Evolutionary conservation across 805 yeast genomes (phyloP).

Genomic region (Yarrowia divulgata): DNA sequence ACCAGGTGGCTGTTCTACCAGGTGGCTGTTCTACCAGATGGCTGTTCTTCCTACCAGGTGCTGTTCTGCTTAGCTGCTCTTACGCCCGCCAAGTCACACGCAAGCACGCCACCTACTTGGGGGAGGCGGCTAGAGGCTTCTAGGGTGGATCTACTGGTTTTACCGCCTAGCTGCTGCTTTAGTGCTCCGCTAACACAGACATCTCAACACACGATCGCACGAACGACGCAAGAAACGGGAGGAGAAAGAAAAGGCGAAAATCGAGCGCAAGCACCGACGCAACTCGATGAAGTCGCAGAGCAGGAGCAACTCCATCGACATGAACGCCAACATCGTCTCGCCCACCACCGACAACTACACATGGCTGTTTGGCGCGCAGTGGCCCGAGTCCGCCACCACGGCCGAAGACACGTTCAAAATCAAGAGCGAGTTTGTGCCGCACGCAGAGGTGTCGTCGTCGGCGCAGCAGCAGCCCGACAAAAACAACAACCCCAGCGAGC

Average conservation of each 20-base stretch:
- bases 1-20: too few species aligned
- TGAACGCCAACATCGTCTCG: conserved; percentile 12
- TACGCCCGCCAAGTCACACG: too few species aligned
- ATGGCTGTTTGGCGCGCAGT: conserved; percentile 34
- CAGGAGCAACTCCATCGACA: conserved; percentile 28
- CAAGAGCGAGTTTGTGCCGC: conserved; percentile 30
- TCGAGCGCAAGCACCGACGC: conserved; percentile 23
- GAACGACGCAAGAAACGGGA: conserved; percentile 35
- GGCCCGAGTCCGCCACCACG: conserved; percentile 33
- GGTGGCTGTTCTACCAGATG: too few species aligned
- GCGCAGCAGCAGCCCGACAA: conserved; percentile 11
- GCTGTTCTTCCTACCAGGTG: too few species aligned
- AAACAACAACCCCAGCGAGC: conserved; percentile 9
- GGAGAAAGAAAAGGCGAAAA: conserved; percentile 24
- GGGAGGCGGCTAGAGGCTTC: not conserved
- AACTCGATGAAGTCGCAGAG: conserved; percentile 34
- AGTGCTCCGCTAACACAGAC: conserved; percentile 3
- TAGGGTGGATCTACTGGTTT: conserved; percentile 3
- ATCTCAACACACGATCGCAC: conserved; percentile 28
- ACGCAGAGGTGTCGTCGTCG: not conserved
- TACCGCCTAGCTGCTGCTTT: too few species aligned
- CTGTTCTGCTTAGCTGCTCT: too few species aligned
- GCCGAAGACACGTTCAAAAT: conserved; percentile 34
- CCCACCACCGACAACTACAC: conserved; percentile 37
- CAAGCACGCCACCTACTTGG: too few species aligned